Evolutionary conservation across 2,329 filamentous ascomycete species (phyloP).

Genomic region (Penicillium crustosum): DNA sequence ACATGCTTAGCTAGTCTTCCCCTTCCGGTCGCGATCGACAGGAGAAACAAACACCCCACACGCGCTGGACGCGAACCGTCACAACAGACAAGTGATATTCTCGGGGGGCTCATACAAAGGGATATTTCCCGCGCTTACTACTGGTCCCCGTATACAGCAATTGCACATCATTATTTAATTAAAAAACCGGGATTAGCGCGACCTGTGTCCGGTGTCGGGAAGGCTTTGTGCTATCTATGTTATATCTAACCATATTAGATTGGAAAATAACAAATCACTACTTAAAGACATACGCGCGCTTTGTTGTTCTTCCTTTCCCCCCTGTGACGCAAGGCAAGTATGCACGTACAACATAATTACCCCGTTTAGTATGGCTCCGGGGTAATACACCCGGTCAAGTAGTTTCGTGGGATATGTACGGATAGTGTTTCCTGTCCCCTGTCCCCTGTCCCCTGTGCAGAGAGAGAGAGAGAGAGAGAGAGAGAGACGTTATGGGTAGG

Average conservation of each 20-base stretch:
- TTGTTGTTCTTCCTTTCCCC: not conserved
- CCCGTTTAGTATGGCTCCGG: not conserved
- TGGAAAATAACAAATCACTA: not conserved
- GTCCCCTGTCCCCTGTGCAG: not conserved
- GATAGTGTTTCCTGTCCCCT: not conserved
- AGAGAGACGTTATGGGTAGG: not conserved
- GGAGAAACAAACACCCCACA: slow-evolving; percentile 21
- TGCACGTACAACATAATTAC: not conserved
- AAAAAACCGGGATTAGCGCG: not conserved
- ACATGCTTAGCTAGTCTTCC: slow-evolving; percentile 7
- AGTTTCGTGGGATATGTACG: not conserved
- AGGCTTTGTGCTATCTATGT: not conserved
- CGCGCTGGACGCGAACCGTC: not conserved
- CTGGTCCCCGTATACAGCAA: not conserved
- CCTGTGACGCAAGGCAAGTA: slow-evolving; percentile 6
- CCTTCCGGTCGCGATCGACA: slow-evolving; percentile 22
- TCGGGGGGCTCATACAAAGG: not conserved
- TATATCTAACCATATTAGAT: not conserved
- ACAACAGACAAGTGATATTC: not conserved
- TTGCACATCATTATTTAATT: slow-evolving; percentile 5
- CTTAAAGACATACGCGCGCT: not conserved
- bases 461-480: too few relatives aligned
- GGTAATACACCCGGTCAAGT: not conserved
- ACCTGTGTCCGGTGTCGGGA: not conserved
- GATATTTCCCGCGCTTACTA: slow-evolving; percentile 1